A percentile compares a stretch with the other conserved stretches of the same genome.
phyloP scores from a whole-genome alignment of 1,284 basidiomycete species.

The Rhizoctonia solani region DNA sequence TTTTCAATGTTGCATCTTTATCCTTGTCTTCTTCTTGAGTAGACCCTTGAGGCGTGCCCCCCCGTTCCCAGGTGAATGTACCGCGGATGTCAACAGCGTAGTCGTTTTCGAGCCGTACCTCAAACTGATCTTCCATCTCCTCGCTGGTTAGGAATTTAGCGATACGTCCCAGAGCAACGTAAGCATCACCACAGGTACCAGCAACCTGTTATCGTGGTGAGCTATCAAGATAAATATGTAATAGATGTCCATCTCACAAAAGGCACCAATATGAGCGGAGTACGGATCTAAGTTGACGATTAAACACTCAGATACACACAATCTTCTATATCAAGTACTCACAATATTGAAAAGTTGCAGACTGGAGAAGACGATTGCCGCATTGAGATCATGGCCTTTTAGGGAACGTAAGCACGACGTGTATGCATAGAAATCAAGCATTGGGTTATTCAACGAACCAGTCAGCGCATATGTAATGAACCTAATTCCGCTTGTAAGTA shows the following conservation, averaged over 20 bases:
- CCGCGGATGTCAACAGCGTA: constrained; percentile 63
- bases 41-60: constrained; percentile 39
- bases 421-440: not conserved
- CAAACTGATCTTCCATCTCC: constrained; percentile 60
- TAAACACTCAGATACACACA: too few relatives aligned
- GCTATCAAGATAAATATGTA: not conserved
- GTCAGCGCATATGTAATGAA: constrained; percentile 26
- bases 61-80: constrained; percentile 70
- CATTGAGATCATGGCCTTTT: constrained; percentile 65
- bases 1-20: constrained; percentile 42
- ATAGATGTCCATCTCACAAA: not conserved
- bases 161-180: constrained; percentile 65
- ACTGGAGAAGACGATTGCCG: constrained; percentile 73
- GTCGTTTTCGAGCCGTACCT: constrained; percentile 49
- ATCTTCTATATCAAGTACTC: constrained; percentile 40
- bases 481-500: not conserved
- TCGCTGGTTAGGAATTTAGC: constrained; percentile 65
- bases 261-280: constrained; percentile 28
- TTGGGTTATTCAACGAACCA: constrained; percentile 5
- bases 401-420: constrained; percentile 62
- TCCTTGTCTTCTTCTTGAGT: constrained; percentile 25
- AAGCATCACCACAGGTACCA: constrained; percentile 54
- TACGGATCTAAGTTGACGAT: constrained; percentile 4
- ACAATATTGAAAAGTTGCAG: constrained; percentile 73
- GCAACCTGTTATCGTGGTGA: not conserved